Evolutionary conservation across 177 flowering plant species (phyloP), one percentile per base, ranked within the genome.

Genomic region (Telopea speciosissima): DNA sequence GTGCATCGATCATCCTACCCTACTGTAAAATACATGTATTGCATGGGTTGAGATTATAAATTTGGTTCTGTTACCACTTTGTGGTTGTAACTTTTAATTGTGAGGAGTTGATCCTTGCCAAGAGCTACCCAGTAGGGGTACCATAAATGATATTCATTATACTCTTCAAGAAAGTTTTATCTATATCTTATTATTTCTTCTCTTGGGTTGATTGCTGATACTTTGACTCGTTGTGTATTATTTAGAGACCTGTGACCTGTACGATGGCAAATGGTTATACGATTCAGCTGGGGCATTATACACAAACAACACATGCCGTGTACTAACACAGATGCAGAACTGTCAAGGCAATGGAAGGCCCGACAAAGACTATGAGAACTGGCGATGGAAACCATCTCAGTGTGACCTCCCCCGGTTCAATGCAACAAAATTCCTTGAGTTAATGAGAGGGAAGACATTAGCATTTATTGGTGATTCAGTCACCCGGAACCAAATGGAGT

Each of bases 321-420:
- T 89, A 65, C 24, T 94, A 16, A 84, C 97, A 59, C 95, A 92
- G 84, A 90, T 83, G 90, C 97, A 92, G 78, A 94, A 94, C 64
- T 94, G 99, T 77, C 97, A 90, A 70, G 96, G 96, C 22, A 92
- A 92, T 79, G 96, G 99, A 66, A 87, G 97, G 76, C 97, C 99
- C 49, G 97, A 94, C 81, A 87, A 84, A 75, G 97, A 90, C 33
- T 94, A 92, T 73, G 97, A 92, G 76, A 86, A 86, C 74, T 94
- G 93, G 90, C 83, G 97, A 60, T 90, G 96, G 96, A 88, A 85
- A 72, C 96, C 96, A 64, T 66, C 73, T 73, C 79, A 86, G 61
- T 92, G 99, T 72, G 88, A 89, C 56, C 91, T 94, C 70, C 97
- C 99, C 9, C 84, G 96, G 31, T 94, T 94, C 79, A 88, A 94